A percentile compares a stretch with the other conserved stretches of the same genome.
Evolutionary conservation across 2,329 filamentous ascomycete genomes (phyloP).

Genomic region (Chaetomiaceae sp.): DNA sequence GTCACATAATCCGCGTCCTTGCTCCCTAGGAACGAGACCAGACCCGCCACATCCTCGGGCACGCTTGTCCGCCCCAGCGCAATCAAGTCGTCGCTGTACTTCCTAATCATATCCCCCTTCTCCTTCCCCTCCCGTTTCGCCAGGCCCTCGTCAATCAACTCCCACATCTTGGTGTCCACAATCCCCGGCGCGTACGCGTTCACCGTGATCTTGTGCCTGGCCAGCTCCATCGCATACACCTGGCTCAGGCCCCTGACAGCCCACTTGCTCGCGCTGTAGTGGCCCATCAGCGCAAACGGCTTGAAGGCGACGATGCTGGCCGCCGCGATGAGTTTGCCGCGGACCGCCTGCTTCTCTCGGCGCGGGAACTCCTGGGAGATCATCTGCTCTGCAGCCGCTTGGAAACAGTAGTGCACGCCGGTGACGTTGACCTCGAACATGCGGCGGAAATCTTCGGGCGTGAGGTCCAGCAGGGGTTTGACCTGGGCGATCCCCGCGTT

Average conservation of each 20-base stretch:
- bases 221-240: slow-evolving; percentile 63
- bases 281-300: slow-evolving; percentile 53
- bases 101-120: slow-evolving; percentile 20
- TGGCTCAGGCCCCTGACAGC: slow-evolving; percentile 64
- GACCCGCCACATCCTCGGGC: slow-evolving; percentile 47
- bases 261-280: slow-evolving; percentile 63
- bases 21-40: slow-evolving; percentile 40
- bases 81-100: slow-evolving; percentile 19
- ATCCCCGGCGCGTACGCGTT: slow-evolving; percentile 67
- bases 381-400: slow-evolving; percentile 59
- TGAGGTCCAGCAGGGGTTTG: slow-evolving; percentile 53
- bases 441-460: slow-evolving; percentile 50
- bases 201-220: slow-evolving; percentile 58
- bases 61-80: slow-evolving; percentile 43
- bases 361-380: slow-evolving; percentile 50
- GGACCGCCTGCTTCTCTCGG: slow-evolving; percentile 30
- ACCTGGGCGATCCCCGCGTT: slow-evolving; percentile 49
- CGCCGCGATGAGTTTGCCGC: slow-evolving; percentile 50
- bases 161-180: slow-evolving; percentile 65
- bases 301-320: slow-evolving; percentile 57
- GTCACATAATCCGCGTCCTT: slow-evolving; percentile 27
- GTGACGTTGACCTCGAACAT: slow-evolving; percentile 64
- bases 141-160: slow-evolving; percentile 59
- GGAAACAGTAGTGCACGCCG: slow-evolving; percentile 63
- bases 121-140: slow-evolving; percentile 47